Base-by-base conservation (phyloP, 2,329 filamentous ascomycete species). In the Colletotrichum trifolii region DNA sequence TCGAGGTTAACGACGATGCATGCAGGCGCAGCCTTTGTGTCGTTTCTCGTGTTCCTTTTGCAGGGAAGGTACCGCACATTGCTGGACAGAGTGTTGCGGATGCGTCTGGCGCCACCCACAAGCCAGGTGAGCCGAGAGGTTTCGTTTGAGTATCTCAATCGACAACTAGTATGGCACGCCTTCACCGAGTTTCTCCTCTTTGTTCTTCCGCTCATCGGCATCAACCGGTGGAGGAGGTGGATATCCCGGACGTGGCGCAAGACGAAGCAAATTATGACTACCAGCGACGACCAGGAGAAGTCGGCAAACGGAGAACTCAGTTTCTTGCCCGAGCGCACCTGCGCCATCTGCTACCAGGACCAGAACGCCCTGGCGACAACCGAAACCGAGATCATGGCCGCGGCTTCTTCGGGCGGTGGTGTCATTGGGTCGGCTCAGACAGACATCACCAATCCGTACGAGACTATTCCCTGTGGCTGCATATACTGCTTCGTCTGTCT, bases 101-200 rank as follows among this genome's bases (percentile, higher is more conserved):
- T 99, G 77, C 90, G 95, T 60, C 87, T 99, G 48, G 91, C 93
- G 4, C 91, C 96, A 8, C 91, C 92, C 6, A 94, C 91, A 3
- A 93, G 88, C 73, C 92, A 97, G 74, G 91, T 96, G 68, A 93
- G 89, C 74, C 87, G 95, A 38, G 94, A 98, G 77, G 94, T 99
- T 34, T 97, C 93, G 1, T 98, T 99, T 75, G 96, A 99, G 79
- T 98, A 97, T 73, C 87, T 98, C 54, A 99, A 99, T 76, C 90
- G 96, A 52, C 96, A 99, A 79, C 88, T 99, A 10, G 96, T 99
- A 42, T 99, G 96, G 96, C 96, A 99, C 78, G 96, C 96, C n/a
- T 97, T 99, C 73, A 99, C 96, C 34, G 96, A 99, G 76, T 99
- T 99, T 72, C 83, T 99, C n/a, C 86, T 99, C 38, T 99, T 98